These are phyloP conservation scores for Cytospora chrysosperma DNA, from an alignment of 2,329 filamentous ascomycete genomes.

Conservation along the genomic window DNA sequence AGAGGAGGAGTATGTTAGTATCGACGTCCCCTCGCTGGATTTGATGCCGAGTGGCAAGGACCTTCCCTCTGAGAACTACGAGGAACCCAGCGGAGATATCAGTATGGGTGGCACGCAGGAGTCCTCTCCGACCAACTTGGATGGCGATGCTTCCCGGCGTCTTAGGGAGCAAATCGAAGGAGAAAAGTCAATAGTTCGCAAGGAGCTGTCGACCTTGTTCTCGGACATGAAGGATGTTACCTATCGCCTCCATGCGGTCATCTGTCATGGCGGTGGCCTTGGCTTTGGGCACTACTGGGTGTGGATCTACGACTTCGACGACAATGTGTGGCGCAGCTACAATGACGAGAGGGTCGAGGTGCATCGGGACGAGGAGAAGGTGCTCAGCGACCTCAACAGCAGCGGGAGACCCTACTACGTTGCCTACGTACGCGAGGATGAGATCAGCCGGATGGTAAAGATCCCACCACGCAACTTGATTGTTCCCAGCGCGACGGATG, in stretches of 20 bases:
- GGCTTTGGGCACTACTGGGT: slow-evolving; percentile 92
- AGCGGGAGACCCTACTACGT: slow-evolving; percentile 65
- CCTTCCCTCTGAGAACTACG: slow-evolving; percentile 27
- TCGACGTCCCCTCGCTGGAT: slow-evolving; percentile 25
- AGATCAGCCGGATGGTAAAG: slow-evolving; percentile 30
- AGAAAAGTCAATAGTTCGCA: slow-evolving; percentile 8
- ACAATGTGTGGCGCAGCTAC: slow-evolving; percentile 84
- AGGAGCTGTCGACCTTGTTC: slow-evolving; percentile 54
- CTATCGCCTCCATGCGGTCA: slow-evolving; percentile 87
- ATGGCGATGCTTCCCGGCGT: slow-evolving; percentile 13
- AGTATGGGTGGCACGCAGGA: not conserved
- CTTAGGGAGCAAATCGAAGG: slow-evolving; percentile 7
- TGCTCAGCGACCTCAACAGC: slow-evolving; percentile 65
- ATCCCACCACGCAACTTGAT: not conserved
- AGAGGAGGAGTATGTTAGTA: slow-evolving; percentile 24
- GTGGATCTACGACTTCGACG: slow-evolving; percentile 87
- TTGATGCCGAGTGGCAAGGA: slow-evolving; percentile 36
- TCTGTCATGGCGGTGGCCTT: slow-evolving; percentile 78
- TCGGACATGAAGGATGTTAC: slow-evolving; percentile 61
- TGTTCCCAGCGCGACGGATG: not conserved
- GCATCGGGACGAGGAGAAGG: slow-evolving; percentile 61
- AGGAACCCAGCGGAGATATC: not conserved
- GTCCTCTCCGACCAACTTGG: slow-evolving; percentile 2
- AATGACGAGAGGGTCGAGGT: slow-evolving; percentile 83
- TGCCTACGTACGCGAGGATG: slow-evolving; percentile 35